Percentiles rank a stretch among this genome's conserved stretches.
These are phyloP conservation scores for Trichoderma sp. DNA, from an alignment of 2,329 filamentous ascomycete species.

Conservation along the genomic window DNA sequence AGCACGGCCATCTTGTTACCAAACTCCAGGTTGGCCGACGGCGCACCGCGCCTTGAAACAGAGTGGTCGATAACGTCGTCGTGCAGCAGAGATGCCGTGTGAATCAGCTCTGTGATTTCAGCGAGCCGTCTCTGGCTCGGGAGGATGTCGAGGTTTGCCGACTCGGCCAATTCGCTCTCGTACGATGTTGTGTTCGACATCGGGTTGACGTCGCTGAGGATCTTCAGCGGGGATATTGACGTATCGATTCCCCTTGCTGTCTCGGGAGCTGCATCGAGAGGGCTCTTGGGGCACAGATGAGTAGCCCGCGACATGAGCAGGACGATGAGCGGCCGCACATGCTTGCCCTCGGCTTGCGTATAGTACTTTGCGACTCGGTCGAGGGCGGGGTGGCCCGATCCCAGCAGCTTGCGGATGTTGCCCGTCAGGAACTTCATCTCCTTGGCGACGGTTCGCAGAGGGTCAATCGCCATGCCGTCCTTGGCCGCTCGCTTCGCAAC, in stretches of 20 bases:
- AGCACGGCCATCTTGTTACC: slow-evolving; percentile 99
- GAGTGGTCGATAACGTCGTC: slow-evolving; percentile 98
- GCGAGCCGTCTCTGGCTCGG: slow-evolving; percentile 91
- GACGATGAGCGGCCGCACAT: slow-evolving; percentile 91
- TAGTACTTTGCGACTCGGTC: slow-evolving; percentile 98
- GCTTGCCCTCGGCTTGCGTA: slow-evolving; percentile 94
- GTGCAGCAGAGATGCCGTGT: slow-evolving; percentile 93
- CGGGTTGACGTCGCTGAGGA: slow-evolving; percentile 83
- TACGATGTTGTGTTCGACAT: slow-evolving; percentile 52
- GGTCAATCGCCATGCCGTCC: slow-evolving; percentile 77
- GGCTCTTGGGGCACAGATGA: slow-evolving; percentile 69
- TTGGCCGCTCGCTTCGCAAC: slow-evolving; percentile 65
- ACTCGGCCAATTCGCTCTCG: slow-evolving; percentile 44
- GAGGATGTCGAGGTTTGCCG: slow-evolving; percentile 68
- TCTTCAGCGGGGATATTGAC: slow-evolving; percentile 57
- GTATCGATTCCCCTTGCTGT: slow-evolving; percentile 55
- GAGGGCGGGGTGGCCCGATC: slow-evolving; percentile 90
- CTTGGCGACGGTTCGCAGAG: slow-evolving; percentile 86
- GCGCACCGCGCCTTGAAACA: slow-evolving; percentile 76
- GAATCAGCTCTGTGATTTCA: slow-evolving; percentile 96
- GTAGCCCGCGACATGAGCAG: slow-evolving; percentile 96
- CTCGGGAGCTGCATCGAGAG: slow-evolving; percentile 46
- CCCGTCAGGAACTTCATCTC: slow-evolving; percentile 96
- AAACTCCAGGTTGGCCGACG: slow-evolving; percentile 91
- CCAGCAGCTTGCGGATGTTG: slow-evolving; percentile 90